Evolutionary conservation across 2,329 filamentous ascomycete genomes (phyloP).

Genomic region (Aspergillus sp.): DNA sequence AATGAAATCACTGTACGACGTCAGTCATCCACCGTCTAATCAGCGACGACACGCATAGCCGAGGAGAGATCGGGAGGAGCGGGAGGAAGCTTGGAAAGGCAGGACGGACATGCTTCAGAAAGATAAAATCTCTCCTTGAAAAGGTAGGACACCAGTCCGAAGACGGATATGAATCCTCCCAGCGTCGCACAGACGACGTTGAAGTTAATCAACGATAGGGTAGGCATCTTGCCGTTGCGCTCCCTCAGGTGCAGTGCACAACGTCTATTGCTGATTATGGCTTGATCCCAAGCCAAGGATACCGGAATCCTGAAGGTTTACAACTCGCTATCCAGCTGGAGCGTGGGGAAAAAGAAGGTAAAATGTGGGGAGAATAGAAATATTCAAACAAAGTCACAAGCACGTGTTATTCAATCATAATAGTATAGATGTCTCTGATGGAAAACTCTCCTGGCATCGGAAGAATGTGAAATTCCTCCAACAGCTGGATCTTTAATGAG

Average conservation of each 20-base stretch:
- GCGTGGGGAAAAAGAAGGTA: neutral
- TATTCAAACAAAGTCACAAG: conserved; percentile 14
- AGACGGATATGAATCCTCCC: conserved; percentile 87
- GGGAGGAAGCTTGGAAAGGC: neutral
- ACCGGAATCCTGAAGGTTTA: too few relatives aligned
- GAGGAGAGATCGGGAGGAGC: too few relatives aligned
- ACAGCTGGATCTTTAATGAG: neutral
- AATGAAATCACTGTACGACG: conserved; percentile 72
- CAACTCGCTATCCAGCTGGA: neutral
- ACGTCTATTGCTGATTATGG: neutral
- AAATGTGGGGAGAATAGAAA: neutral
- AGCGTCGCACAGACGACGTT: conserved; percentile 79
- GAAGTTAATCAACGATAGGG: conserved; percentile 70
- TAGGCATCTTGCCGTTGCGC: conserved; percentile 53
- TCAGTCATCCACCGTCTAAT: conserved; percentile 11
- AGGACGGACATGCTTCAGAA: conserved; percentile 78
- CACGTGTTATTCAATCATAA: conserved; percentile 45
- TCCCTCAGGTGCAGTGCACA: neutral
- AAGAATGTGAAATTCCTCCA: neutral
- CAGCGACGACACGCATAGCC: too few relatives aligned
- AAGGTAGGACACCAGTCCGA: conserved; percentile 85
- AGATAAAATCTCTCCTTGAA: conserved; percentile 89
- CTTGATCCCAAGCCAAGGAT: neutral
- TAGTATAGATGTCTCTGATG: conserved; percentile 21
- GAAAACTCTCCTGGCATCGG: neutral